Base-by-base conservation (phyloP, 108 stramenopile genomes). In the Schizochytrium sp. region DNA sequence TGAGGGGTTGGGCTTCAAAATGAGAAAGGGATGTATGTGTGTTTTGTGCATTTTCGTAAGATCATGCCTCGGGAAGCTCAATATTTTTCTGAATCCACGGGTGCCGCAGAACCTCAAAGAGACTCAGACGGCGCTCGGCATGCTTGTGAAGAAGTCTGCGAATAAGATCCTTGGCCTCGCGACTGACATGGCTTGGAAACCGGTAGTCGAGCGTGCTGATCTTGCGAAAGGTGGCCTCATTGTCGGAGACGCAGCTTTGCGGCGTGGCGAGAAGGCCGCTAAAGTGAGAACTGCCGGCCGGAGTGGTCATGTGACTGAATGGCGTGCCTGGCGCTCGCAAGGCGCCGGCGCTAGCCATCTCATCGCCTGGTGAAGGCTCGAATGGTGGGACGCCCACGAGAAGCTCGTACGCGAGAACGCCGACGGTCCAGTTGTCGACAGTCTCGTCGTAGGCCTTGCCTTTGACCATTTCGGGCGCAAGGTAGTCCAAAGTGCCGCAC, bases 361-460 rank as follows among this genome's bases (percentile, higher is more conserved):
- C 97, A 19, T 51, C 76, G 14, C 19, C 16, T 8, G 83, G 59
- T 19, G 57, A 58, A 5, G 58, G 72, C 5, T 87, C 83, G 44
- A 90, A 91, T 6, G 91, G 91, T 23, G 91, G 87, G 4, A n/a
- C 34, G 57, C 92, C 92, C 41, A 55, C 43, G 12, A 92, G 87
- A 18, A 93, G 60, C 91, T 92, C 92, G 60, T 87, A 93, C n/a
- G 87, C 72, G 6, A 93, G 51, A 2, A 93, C 91, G 16, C 92
- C 93, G 5, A 93, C 53, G 23, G 89, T 72, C 93, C 93, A 93
- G 83, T 92, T 89, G 60, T 93, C 93, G n/a, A 91, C 90, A 4
- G 29, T 72, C 34, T 72, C 4, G 51, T 88, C 60, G 43, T 91
- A 90, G 4, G 60, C 57, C 63, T 25, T 87, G 25, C 23, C 87